Percentiles rank a stretch among this genome's conserved stretches.
phyloP scores from a whole-genome alignment of 148 eudicot genomes.

The Camellia granthamiana region DNA sequence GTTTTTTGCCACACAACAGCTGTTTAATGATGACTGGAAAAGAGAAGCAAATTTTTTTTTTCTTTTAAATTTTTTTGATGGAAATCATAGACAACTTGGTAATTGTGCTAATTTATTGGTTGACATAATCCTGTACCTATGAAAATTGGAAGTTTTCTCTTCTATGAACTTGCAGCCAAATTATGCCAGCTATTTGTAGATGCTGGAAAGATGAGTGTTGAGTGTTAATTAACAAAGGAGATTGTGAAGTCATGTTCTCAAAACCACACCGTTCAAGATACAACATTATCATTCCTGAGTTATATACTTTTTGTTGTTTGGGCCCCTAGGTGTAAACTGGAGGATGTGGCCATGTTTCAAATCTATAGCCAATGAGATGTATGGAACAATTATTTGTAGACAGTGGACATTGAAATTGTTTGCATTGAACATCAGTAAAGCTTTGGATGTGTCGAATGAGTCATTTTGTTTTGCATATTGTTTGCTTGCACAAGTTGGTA shows the following conservation, averaged over 20 bases:
- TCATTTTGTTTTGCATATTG: not conserved
- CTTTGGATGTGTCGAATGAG: not conserved
- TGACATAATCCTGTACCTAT: not conserved
- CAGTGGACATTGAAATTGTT: not conserved
- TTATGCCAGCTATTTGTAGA: not conserved
- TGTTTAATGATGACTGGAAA: not conserved
- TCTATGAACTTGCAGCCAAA: not conserved
- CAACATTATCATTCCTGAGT: not conserved
- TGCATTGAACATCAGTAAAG: not conserved
- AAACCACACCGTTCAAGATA: not conserved
- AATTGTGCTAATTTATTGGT: not conserved
- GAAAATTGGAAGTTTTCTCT: not conserved
- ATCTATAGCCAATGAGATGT: not conserved
- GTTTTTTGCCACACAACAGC: no score
- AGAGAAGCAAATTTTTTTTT: not conserved
- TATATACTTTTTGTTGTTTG: not conserved
- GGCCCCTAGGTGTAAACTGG: not conserved
- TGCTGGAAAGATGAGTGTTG: not conserved
- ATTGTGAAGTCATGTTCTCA: not conserved
- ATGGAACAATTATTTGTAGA: not conserved
- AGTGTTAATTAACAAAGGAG: not conserved
- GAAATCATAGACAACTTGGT: not conserved
- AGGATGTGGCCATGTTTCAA: not conserved
- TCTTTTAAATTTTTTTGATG: not conserved
- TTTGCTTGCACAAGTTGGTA: not conserved